Evolutionary conservation across 1,284 basidiomycete species (phyloP), one percentile per base, ranked within the genome.

Genomic region (Trametes versicolor): DNA sequence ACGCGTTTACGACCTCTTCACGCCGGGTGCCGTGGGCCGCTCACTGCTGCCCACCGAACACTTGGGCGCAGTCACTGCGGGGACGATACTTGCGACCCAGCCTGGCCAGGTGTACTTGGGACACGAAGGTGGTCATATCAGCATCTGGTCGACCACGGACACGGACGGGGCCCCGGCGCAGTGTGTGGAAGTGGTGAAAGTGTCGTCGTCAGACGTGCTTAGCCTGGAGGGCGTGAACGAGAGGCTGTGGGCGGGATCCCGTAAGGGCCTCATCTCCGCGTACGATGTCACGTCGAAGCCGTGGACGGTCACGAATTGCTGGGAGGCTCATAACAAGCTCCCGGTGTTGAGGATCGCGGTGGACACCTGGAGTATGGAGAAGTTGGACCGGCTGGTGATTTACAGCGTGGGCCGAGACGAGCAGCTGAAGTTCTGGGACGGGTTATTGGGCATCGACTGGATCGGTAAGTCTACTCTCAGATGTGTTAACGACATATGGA

Each of bases 61-160:
- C 65, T 81, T 92, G 53, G 97, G 97, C 0, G 83, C 92, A 0
- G 93, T 98, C 15, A 94, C 93, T 0, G 88, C 90, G 32, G 95
- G 92, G 0, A 88, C 96, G 0, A 80, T 94, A 27, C 78, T 99
- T 6, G 91, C 94, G 0, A 84, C 90, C 0, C 80, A 86, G 12
- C 88, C 90, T 0, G 82, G 85, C 1, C 78, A 81, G 21, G 91
- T 95, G 34, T 99, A 91, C 72, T 82, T 99, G n/a, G 96, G 94
- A 0, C 97, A 99, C 73, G 97, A 99, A 76, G 95, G 93, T 49
- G 98, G 97, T 0, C 92, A 85, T 71, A 83, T 98, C 65, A 91
- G 90, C 0, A 80, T 96, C 12, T 99, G 96, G 95, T 75, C 77
- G n/a, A 67, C 86, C 10, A 79, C 79, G 2, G 80, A 80, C 0